Evolutionary conservation across 169 alveolate genomes (phyloP), one percentile per base, ranked within the genome.

Genomic region (Babesia caballi): DNA sequence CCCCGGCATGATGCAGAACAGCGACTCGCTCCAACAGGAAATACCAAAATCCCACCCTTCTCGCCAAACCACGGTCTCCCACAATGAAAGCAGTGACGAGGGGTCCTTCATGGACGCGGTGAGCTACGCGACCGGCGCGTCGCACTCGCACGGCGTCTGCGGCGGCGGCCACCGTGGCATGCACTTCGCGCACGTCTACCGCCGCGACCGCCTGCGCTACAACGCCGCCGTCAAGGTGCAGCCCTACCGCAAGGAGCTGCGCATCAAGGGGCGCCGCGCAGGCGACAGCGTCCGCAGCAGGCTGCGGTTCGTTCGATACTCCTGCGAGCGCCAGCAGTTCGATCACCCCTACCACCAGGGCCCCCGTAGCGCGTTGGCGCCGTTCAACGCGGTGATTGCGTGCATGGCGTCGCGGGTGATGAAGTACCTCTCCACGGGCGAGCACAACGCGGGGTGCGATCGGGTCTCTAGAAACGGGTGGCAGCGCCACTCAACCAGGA

Each of bases 381-480:
- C 56, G 32, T 46, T 27, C 46, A 63, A 36, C 61, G 32, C 44
- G 4, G 23, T 63, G 61, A 46, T 32, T 23, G 30, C 61, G 4
- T 21, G 51, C 25, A 28, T 47, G 14, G 38, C 46, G 2, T 47
- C 61, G 6, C 23, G 60, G 3, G 28, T 63, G n/a, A 63, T 63
- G 73, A 27, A 12, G 11, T 44, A 63, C 51, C 60, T 63, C 5
- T 46, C 53, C 7, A 28, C 73, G 17, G 73, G 73, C 19, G 60
- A 63, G 15, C 73, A 63, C 60, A 23, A 0, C 25, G 58, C 44
- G 6, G 73, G 27, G 23, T 63, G 73, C 54, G 73, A 63, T 4
- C 32, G 36, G n/a, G 41, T 23, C 6, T 19, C 40, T 41, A 46
- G 50, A 4, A 49, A 50, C 23, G 73, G 73, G 25, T 63, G 73